A percentile compares a stretch with the other conserved stretches of the same genome.
These are phyloP conservation scores for Tolypocladium guangdongense DNA, from an alignment of 2,329 filamentous ascomycete genomes.

Conservation along the genomic window DNA sequence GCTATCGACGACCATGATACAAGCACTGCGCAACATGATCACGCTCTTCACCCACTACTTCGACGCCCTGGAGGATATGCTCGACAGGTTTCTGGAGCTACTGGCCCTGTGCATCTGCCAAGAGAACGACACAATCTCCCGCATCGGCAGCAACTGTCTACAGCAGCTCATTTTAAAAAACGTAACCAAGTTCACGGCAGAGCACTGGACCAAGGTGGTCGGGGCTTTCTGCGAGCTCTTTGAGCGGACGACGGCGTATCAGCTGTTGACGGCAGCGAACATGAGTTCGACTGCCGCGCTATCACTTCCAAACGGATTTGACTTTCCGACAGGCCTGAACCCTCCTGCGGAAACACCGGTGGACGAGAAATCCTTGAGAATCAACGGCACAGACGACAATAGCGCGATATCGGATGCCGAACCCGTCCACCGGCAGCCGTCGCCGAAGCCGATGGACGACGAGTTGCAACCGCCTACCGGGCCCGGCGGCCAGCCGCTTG, in stretches of 20 bases:
- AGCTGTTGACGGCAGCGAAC: slow-evolving; percentile 78
- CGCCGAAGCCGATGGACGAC: slow-evolving; percentile 21
- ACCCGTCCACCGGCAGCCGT: slow-evolving; percentile 16
- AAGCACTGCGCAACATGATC: slow-evolving; percentile 96
- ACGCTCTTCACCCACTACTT: slow-evolving; percentile 98
- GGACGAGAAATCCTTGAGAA: slow-evolving; percentile 49
- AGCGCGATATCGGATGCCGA: slow-evolving; percentile 19
- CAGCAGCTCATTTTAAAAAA: slow-evolving; percentile 96
- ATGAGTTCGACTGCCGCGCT: slow-evolving; percentile 41
- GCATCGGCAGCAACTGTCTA: slow-evolving; percentile 95
- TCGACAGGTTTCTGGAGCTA: slow-evolving; percentile 92
- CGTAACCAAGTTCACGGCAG: slow-evolving; percentile 75
- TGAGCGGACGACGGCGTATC: slow-evolving; percentile 84
- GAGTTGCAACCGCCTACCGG: slow-evolving; percentile 20
- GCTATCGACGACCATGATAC: slow-evolving; percentile 99
- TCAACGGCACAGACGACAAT: slow-evolving; percentile 42
- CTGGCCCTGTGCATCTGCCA: slow-evolving; percentile 95
- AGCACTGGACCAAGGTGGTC: slow-evolving; percentile 92
- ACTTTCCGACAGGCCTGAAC: slow-evolving; percentile 36
- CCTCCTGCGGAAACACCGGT: slow-evolving; percentile 27
- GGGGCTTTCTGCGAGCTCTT: slow-evolving; percentile 94
- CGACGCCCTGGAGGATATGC: slow-evolving; percentile 90
- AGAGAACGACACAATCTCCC: slow-evolving; percentile 95
- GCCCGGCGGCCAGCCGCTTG: slow-evolving; percentile 40
- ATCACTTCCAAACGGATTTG: slow-evolving; percentile 39